phyloP scores from a whole-genome alignment of 2,329 filamentous ascomycete genomes.

The Juglanconis oblonga region DNA sequence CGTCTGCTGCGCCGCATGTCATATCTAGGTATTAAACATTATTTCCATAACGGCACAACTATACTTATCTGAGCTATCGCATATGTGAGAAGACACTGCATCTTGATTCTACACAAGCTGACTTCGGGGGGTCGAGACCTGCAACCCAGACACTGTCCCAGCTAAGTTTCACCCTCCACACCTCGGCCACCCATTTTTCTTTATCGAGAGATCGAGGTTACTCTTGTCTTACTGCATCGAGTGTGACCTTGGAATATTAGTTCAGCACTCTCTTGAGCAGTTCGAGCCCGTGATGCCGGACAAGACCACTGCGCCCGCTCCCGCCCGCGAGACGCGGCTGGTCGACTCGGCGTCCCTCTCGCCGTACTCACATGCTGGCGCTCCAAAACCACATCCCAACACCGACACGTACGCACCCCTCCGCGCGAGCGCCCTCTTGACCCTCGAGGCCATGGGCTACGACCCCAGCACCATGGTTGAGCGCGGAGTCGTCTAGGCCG shows the following conservation, averaged over 20 bases:
- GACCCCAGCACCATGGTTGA: slow-evolving; percentile 18
- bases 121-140: background rate
- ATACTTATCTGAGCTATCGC: background rate
- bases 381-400: slow-evolving; percentile 21
- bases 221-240: background rate
- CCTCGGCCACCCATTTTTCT: background rate
- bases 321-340: slow-evolving; percentile 6
- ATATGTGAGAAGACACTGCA: background rate
- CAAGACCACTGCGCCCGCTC: background rate
- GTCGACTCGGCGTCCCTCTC: slow-evolving; percentile 21
- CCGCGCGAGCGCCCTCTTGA: slow-evolving; percentile 18
- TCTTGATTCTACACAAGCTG: background rate
- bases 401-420: slow-evolving; percentile 19
- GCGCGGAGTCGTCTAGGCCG: slow-evolving; percentile 24
- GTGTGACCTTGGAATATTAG: background rate
- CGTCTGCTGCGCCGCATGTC: background rate
- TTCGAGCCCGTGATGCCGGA: background rate
- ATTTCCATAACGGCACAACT: background rate
- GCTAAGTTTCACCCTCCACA: background rate
- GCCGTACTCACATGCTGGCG: slow-evolving; percentile 18
- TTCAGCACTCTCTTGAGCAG: background rate
- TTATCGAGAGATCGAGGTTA: background rate
- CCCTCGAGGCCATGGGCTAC: slow-evolving; percentile 20
- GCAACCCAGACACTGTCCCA: background rate
- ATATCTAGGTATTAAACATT: background rate